Conservation (phyloP, 331 rosid species). For the Malus hybrid region DNA sequence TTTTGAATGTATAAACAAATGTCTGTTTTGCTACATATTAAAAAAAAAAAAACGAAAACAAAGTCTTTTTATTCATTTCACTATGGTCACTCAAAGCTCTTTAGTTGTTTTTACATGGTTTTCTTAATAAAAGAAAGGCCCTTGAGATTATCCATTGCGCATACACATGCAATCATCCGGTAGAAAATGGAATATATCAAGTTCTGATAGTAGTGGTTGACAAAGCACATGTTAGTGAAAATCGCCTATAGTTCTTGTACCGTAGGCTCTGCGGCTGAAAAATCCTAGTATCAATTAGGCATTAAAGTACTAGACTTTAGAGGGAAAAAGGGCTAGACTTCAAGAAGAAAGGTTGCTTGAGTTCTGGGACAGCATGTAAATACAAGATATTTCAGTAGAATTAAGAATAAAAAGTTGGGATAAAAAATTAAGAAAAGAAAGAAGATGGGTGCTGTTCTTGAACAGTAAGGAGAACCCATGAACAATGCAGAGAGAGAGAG, state of each 20-base stretch:
- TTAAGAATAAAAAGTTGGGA: not conserved
- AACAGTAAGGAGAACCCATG: not conserved
- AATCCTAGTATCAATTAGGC: not conserved
- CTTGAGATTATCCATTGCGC: not conserved
- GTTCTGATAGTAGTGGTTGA: not conserved
- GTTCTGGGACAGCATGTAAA: not conserved
- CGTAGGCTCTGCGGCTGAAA: no score
- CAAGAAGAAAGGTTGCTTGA: not conserved
- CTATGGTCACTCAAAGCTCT: not conserved
- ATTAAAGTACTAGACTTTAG: not conserved
- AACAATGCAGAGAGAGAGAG: not conserved
- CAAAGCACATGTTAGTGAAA: not conserved
- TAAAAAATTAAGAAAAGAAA: not conserved
- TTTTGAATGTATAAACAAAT: not conserved
- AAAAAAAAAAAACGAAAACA: not conserved
- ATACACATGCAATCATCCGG: not conserved
- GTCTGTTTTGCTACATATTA: not conserved
- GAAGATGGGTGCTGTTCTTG: not conserved
- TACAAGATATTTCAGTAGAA: not conserved
- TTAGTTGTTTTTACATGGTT: not conserved
- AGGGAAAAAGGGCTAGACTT: not conserved
- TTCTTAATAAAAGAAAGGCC: not conserved
- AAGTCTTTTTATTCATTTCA: not conserved
- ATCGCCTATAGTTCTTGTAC: not conserved
- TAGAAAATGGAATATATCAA: not conserved